Evolutionary conservation across 73 alveolate species (phyloP).

Genomic region (Paramecium primaurelia): DNA sequence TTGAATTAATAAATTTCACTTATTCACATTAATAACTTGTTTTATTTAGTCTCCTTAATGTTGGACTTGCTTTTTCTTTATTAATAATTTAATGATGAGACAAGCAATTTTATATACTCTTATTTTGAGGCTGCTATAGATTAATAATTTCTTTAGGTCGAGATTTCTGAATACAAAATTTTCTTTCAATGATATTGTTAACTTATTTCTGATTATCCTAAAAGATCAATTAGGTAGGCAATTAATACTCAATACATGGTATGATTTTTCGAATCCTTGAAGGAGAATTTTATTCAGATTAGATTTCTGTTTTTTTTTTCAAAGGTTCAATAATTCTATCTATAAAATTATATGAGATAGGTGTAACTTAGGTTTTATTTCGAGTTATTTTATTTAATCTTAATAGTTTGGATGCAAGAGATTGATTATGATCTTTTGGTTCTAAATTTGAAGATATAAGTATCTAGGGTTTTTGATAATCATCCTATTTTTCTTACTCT

Average conservation of each 20-base stretch:
- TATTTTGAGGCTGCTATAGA: background rate
- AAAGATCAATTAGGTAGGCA: background rate
- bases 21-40: background rate
- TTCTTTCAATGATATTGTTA: background rate
- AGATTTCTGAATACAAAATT: background rate
- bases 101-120: background rate
- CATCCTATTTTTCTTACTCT: background rate
- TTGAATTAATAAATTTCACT: background rate
- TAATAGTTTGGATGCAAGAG: background rate
- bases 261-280: background rate
- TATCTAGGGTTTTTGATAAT: background rate
- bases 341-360: background rate
- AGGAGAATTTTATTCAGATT: background rate
- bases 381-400: background rate
- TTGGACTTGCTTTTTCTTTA: background rate
- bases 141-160: background rate
- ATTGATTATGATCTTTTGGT: background rate
- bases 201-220: background rate
- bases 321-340: background rate
- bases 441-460: background rate
- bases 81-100: background rate
- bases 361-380: background rate
- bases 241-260: background rate
- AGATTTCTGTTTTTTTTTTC: background rate
- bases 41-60: background rate